A percentile compares a stretch with the other conserved stretches of the same genome.
These are phyloP conservation scores for Trichophyton rubrum DNA, from an alignment of 2,329 filamentous ascomycete genomes.

Conservation along the genomic window DNA sequence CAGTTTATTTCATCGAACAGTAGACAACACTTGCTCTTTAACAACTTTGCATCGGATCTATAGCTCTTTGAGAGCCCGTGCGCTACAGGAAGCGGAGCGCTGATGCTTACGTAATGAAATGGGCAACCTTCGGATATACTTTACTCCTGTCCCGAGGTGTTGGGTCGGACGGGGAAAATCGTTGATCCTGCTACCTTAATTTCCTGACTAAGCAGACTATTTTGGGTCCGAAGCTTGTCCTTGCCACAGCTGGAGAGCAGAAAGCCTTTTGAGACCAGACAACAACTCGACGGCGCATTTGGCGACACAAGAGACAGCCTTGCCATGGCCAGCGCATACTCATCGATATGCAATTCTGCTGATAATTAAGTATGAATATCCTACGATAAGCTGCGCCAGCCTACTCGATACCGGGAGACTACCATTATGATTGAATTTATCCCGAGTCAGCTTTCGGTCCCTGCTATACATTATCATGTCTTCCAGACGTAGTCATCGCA, in stretches of 20 bases:
- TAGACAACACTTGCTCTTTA: no score
- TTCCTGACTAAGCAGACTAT: background rate
- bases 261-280: background rate
- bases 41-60: no score
- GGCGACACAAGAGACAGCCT: background rate
- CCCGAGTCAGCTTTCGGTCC: background rate
- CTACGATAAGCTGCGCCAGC: background rate
- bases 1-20: no score
- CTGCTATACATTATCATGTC: constrained; percentile 7
- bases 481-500: constrained; percentile 23
- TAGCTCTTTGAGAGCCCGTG: no score
- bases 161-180: background rate
- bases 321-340: background rate
- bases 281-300: background rate
- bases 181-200: background rate
- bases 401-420: background rate
- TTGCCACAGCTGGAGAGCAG: background rate
- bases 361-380: background rate
- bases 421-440: background rate
- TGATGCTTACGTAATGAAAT: no score
- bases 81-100: no score
- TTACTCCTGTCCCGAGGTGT: background rate
- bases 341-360: background rate
- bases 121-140: background rate
- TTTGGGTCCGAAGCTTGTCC: background rate